Evolutionary conservation across 2,329 filamentous ascomycete genomes (phyloP).

Genomic region (Nakataea oryzae): DNA sequence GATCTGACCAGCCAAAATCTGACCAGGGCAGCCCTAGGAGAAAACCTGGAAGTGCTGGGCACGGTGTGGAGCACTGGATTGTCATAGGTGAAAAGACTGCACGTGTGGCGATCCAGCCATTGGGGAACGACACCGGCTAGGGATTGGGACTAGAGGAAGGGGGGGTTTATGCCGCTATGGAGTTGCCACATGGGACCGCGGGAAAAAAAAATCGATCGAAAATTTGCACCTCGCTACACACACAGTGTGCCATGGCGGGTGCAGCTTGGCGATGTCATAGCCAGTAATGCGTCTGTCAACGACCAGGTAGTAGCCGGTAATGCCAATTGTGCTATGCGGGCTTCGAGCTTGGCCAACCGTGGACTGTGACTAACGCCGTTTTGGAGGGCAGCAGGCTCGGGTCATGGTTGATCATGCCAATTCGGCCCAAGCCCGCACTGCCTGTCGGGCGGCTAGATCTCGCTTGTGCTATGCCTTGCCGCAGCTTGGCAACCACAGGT

Average conservation of each 20-base stretch:
- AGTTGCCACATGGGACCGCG: background rate
- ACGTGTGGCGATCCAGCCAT: background rate
- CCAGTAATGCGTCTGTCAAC: background rate
- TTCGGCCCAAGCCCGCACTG: background rate
- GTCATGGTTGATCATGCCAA: background rate
- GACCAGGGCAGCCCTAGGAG: background rate
- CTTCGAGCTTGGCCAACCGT: background rate
- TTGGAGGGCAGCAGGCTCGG: background rate
- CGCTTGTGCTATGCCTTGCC: background rate
- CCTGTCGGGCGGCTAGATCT: background rate
- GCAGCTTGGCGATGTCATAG: background rate
- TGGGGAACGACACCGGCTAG: background rate
- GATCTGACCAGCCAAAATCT: background rate
- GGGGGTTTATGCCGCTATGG: no score
- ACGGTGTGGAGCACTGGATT: background rate
- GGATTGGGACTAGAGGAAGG: background rate
- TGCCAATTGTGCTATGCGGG: no score
- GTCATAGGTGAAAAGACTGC: background rate
- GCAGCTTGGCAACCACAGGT: background rate
- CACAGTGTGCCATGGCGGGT: no score
- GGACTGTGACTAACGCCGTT: background rate
- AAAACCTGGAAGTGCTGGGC: background rate
- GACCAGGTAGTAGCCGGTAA: no score
- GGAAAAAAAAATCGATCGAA: background rate
- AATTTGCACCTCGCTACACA: background rate